Conservation (phyloP, 2,329 filamentous ascomycete genomes). For the Xylariaceae sp. region DNA sequence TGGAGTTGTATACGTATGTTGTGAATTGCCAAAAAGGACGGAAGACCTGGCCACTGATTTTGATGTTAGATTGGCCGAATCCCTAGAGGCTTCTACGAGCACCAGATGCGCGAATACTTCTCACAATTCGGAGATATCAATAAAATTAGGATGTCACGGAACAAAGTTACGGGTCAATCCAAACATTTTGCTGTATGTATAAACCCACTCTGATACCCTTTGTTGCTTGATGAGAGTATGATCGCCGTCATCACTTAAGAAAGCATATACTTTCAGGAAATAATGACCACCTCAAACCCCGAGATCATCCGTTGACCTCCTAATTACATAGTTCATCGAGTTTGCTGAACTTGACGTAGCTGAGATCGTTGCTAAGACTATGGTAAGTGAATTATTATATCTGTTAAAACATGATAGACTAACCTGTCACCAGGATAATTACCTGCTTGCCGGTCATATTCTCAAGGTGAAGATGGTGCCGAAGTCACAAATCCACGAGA, state of each 20-base stretch:
- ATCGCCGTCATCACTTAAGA: not conserved
- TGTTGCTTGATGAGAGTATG: not conserved
- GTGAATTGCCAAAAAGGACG: not conserved
- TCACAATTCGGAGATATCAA: constrained; percentile 87
- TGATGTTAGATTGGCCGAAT: constrained; percentile 87
- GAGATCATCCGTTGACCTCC: constrained; percentile 3
- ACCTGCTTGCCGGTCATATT: constrained; percentile 92
- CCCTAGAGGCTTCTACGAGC: constrained; percentile 91
- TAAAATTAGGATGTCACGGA: constrained; percentile 75
- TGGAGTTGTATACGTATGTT: constrained; percentile 79
- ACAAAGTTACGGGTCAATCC: constrained; percentile 86
- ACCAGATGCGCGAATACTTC: constrained; percentile 93
- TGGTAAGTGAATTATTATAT: constrained; percentile 55
- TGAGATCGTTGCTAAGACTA: constrained; percentile 89
- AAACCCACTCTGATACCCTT: not conserved
- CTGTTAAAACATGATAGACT: not conserved
- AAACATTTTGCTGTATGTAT: constrained; percentile 76
- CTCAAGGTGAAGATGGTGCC: constrained; percentile 85
- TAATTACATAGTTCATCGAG: constrained; percentile 71
- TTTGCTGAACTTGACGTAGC: constrained; percentile 80
- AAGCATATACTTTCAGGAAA: not conserved
- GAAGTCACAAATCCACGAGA: constrained; percentile 75
- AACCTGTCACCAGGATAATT: constrained; percentile 47
- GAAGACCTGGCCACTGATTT: constrained; percentile 2
- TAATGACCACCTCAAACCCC: not conserved